phyloP scores from a whole-genome alignment of 2,329 filamentous ascomycete genomes.

The Didymellaceae sp. region DNA sequence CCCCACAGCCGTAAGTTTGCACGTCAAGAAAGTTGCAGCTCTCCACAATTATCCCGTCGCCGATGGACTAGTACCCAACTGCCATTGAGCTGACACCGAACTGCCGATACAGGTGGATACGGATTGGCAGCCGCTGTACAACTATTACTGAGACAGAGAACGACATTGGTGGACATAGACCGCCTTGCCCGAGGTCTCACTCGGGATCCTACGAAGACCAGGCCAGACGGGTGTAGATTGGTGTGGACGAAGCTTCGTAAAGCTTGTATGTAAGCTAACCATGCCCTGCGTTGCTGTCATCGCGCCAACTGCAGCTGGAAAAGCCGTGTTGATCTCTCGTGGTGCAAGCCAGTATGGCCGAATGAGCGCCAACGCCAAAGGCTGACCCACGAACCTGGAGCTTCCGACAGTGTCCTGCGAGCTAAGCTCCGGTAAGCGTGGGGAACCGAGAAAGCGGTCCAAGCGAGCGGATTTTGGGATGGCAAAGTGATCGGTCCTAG shows the following conservation, averaged over 20 bases:
- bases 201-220: neutral
- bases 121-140: neutral
- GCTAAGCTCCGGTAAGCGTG: slow-evolving; percentile 14
- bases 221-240: neutral
- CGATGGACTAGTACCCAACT: slow-evolving; percentile 1
- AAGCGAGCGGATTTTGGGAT: slow-evolving; percentile 8
- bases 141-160: slow-evolving; percentile 2
- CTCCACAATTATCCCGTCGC: slow-evolving; percentile 4
- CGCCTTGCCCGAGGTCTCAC: neutral
- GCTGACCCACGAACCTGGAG: slow-evolving; percentile 3
- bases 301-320: slow-evolving; percentile 4
- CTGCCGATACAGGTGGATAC: neutral
- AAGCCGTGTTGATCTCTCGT: slow-evolving; percentile 7
- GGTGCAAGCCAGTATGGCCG: slow-evolving; percentile 1
- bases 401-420: neutral
- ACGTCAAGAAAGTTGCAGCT: neutral
- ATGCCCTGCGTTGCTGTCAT: neutral
- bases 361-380: slow-evolving; percentile 3
- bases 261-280: slow-evolving; percentile 1
- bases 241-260: slow-evolving; percentile 4
- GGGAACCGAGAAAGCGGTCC: slow-evolving; percentile 12
- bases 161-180: neutral
- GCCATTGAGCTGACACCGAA: slow-evolving; percentile 1
- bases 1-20: slow-evolving; percentile 8
- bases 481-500: slow-evolving; percentile 1